phyloP scores from a whole-genome alignment of 1,139 yeast genomes.

The Schwanniomyces etchellsii region DNA sequence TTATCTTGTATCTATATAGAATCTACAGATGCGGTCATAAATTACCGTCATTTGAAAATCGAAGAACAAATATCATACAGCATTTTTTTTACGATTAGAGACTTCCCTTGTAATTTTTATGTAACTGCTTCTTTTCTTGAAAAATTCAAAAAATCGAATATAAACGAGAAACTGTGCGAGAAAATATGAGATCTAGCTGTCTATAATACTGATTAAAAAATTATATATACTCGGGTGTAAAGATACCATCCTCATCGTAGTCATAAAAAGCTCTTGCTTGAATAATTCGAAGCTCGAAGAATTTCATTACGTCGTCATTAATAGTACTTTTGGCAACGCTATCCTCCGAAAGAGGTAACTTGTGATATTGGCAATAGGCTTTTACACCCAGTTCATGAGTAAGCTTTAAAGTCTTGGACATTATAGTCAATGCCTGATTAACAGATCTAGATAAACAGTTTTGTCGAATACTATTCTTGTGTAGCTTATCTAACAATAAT shows the following conservation, averaged over 20 bases:
- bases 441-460: constrained; percentile 21
- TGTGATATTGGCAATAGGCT: constrained; percentile 6
- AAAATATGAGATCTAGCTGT: no score
- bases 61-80: no score
- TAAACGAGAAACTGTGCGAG: no score
- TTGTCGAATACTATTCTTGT: constrained; percentile 16
- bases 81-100: no score
- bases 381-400: constrained; percentile 27
- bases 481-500: constrained; percentile 56
- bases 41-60: no score
- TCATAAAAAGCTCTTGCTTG: constrained; percentile 27
- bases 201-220: no score
- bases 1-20: constrained; percentile 44
- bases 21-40: no score
- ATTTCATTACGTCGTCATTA: constrained; percentile 34
- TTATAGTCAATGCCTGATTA: constrained; percentile 45
- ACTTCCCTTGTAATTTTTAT: no score
- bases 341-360: constrained; percentile 3
- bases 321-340: constrained; percentile 20
- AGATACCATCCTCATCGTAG: constrained; percentile 18
- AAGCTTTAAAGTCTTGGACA: constrained; percentile 39
- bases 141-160: no score
- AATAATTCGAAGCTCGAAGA: constrained; percentile 37
- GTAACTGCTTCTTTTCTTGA: no score
- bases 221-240: not conserved